Conservation (phyloP, 106 monocot species). For the Acorus calamus region DNA sequence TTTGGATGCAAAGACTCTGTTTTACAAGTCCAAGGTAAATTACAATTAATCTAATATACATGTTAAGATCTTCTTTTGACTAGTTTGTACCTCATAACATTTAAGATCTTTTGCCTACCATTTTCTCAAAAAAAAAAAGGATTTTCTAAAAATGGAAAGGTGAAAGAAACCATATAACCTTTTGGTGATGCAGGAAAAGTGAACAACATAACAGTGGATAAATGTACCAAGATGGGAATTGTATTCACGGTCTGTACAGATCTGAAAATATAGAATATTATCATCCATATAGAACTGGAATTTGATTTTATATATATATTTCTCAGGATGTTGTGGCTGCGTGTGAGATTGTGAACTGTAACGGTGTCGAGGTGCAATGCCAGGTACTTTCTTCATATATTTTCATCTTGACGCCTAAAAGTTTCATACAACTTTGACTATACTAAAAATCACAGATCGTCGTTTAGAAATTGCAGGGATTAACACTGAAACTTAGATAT, state of each 20-base stretch:
- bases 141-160: not conserved
- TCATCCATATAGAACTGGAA: not conserved
- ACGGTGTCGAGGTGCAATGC: slow-evolving; percentile 72
- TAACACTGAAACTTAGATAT: too few species aligned
- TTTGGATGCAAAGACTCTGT: slow-evolving; percentile 92
- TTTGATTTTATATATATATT: slow-evolving; percentile 2
- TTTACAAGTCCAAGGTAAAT: slow-evolving; percentile 74
- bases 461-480: too few species aligned
- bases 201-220: slow-evolving; percentile 92
- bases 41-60: not conserved
- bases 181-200: slow-evolving; percentile 59
- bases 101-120: too few species aligned
- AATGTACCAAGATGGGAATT: slow-evolving; percentile 73
- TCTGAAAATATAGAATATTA: not conserved
- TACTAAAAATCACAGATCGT: not conserved
- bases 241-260: slow-evolving; percentile 61
- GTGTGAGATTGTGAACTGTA: slow-evolving; percentile 89
- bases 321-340: slow-evolving; percentile 89
- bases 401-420: too few species aligned
- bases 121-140: too few species aligned
- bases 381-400: slow-evolving; percentile 36
- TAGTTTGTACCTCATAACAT: too few species aligned
- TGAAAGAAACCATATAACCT: not conserved
- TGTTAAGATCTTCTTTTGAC: too few species aligned
- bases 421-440: not conserved